Evolutionary conservation across 805 yeast species (phyloP), one percentile per base, ranked within the genome.

Genomic region (Cyberlindnera saturnus): DNA sequence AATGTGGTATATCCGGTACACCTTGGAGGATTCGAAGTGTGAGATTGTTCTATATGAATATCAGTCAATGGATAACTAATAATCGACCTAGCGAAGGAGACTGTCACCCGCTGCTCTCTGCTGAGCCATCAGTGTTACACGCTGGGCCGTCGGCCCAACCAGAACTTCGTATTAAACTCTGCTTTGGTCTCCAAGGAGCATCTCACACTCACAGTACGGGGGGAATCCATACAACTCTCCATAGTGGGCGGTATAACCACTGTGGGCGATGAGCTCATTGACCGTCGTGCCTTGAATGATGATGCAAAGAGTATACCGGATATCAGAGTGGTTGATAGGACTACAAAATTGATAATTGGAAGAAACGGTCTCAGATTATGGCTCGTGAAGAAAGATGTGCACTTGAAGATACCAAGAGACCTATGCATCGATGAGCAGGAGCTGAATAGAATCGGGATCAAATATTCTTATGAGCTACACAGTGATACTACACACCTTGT

Each of bases 401-500:
- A 29, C 14, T 18, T 40, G 19, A 40, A 40, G 29, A 13, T 40
- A 6, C 30, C 38, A 6, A 34, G 20, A 8, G 37, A 34, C 14
- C 19, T 40, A 7, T 14, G 15, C 16, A 18, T 26, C 29, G 34
- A 40, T 29, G 15, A 34, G 9, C 23, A 17, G 5, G 5, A 16
- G 29, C 17, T 40, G 14, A 7, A 15, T 5, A 14, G 13, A 16
- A 16, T 29, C 16, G 38, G 42, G 9, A 28, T 40, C 13, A 16
- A 3, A 5, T 40, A 33, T 16, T 28, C 34, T 2, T 16, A 50
- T 55, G 42, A 51, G 51, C 17, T 36, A 40, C 5, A 45, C 51
- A 23, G 44, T 28, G 34, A 26, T 5, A 46, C 34, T 39, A 50
- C 23, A 55, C 69, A 3, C 44, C 61, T n/a, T 57, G 57, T 32